Conservation (phyloP, 2,329 filamentous ascomycete species). For the Xylariaceae sp. region DNA sequence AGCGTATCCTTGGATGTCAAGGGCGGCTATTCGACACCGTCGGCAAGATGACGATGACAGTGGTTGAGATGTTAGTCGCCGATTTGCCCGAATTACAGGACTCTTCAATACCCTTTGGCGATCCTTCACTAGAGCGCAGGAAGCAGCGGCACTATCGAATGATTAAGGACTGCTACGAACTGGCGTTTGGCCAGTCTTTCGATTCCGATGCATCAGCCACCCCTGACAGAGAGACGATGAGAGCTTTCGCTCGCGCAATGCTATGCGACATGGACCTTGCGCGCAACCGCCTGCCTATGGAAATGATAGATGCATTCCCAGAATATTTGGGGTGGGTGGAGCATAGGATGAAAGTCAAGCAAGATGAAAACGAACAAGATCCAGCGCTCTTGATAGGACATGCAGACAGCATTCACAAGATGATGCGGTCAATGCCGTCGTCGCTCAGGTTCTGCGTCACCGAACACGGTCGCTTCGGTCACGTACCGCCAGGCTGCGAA, state of each 20-base stretch:
- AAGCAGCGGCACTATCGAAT: not conserved
- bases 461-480: not conserved
- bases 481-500: not conserved
- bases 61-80: not conserved
- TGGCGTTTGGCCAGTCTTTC: not conserved
- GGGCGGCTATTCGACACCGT: conserved; percentile 9
- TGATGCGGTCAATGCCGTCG: not conserved
- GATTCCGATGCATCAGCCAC: not conserved
- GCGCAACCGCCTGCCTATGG: not conserved
- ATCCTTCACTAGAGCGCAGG: not conserved
- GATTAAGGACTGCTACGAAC: not conserved
- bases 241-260: conserved; percentile 9
- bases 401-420: not conserved
- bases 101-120: not conserved
- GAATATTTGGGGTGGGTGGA: not conserved
- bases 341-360: not conserved
- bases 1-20: not conserved
- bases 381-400: not conserved
- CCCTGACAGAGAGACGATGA: not conserved
- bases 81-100: not conserved
- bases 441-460: conserved; percentile 3
- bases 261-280: conserved; percentile 1
- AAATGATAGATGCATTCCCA: conserved; percentile 1
- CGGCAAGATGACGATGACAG: not conserved
- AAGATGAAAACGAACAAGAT: not conserved